Base-by-base conservation (phyloP, 768 basidiomycete genomes). In the Chalciporus pseudorubinellus region DNA sequence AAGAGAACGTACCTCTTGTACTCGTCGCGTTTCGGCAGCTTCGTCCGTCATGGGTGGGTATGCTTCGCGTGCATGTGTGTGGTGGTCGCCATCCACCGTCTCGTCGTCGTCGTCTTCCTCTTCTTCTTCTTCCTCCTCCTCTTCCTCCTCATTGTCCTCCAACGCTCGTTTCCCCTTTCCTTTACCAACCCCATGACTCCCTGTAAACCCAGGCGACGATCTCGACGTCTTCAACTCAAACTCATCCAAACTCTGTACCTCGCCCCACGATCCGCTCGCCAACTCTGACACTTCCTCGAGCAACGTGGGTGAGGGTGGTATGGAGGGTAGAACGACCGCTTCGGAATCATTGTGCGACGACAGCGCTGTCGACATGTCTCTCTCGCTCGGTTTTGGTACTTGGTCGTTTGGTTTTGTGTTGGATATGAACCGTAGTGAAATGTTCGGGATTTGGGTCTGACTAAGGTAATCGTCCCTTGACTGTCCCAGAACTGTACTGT, bases 31-130 rank as follows among this genome's bases (percentile, higher is more conserved):
- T 57, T 91, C 90, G 39, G 77, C 77, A 28, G 77, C 77, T 18
- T 83, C 84, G 55, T 89, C 84, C 38, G 72, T 82, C 36, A 66
- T 77, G 3, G 89, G 89, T 2, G 89, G 87, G 60, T 91, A 91
- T 21, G 59, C 57, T 34, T 61, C 61, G 18, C 61, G 65, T 19
- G 50, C 22, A 39, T 47, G 20, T 22, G 51, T 49, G 51, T 58
- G 18, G 34, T 69, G 62, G 36, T 49, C 57, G 16, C 31, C 14
- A 34, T 61, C 63, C 34, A 59, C 55, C 47, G 61, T 56, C 21
- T 62, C 58, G 28, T 69, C 71, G 18, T 61, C 59, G 4, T 58
- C 61, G 10, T 12, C 31, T 31, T 31, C 31, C 31, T 2, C 31
- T 11, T 14, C 13, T n/a, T 36, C 34, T 19, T 64, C 39, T 10